Evolutionary conservation across 352 stramenopile genomes (phyloP), one percentile per base, ranked within the genome.

Genomic region (Phytophthora agathidicida): DNA sequence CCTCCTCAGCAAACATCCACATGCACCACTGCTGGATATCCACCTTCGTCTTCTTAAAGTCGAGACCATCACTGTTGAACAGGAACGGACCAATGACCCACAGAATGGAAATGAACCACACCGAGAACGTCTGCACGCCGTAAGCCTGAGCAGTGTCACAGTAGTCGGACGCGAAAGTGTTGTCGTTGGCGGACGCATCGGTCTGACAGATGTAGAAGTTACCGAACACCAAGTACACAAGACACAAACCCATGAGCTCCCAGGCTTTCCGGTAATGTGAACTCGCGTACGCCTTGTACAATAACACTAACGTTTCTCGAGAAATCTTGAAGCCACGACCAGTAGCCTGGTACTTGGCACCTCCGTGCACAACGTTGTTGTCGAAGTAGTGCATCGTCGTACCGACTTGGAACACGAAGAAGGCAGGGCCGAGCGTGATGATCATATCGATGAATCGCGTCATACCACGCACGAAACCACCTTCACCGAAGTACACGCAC

Each of bases 361-460:
- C 76, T 48, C 83, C 83, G 49, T 91, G 80, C 26, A 92, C 45
- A 28, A 92, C 71, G 58, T 91, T 91, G 62, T 86, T 88, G 37
- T 91, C 80, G 42, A 91, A 92, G 71, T 91, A 92, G 68, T 92
- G 83, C 77, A 89, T 89, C 24, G 80, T 92, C 17, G 83, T 92
- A 53, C 83, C 83, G 16, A 92, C 80, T 74, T 92, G 83, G 57
- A 92, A 92, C 31, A 89, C 73, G 56, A 91, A 92, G 61, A 92
- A 92, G 6, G 77, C 77, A 23, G 80, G 81, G 19, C 83, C 83
- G 27, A 75, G 60, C 0, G 83, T 92, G 43, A 90, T 77, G 24
- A 92, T 77, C 83, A 92, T 90, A 48, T 89, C 79, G 32, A 90
- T 61, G 41, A 92, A 86, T 22, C 72, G 80, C 24, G 66, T 68